These are phyloP conservation scores for Anisodus acutangulus DNA, from an alignment of 257 asterid species.

Conservation along the genomic window DNA sequence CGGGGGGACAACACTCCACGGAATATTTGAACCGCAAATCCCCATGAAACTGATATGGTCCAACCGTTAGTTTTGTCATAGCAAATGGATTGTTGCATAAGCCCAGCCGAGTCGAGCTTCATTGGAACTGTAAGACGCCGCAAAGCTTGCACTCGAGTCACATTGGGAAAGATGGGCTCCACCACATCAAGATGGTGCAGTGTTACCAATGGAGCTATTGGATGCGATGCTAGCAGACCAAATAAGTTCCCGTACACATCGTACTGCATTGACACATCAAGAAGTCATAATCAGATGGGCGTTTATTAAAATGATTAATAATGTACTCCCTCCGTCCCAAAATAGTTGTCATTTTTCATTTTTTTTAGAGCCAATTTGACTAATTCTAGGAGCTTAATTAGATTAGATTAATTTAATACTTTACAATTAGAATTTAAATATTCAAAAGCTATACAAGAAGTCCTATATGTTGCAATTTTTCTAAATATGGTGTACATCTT, in stretches of 20 bases:
- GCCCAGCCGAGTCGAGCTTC: slow-evolving; percentile 76
- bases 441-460: too few relatives aligned
- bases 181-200: slow-evolving; percentile 88
- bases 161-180: slow-evolving; percentile 81
- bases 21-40: slow-evolving; percentile 74
- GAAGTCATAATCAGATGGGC: slow-evolving; percentile 32
- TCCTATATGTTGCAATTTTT: too few relatives aligned
- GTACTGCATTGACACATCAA: slow-evolving; percentile 48
- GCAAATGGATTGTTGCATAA: slow-evolving; percentile 90
- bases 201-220: slow-evolving; percentile 73
- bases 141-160: slow-evolving; percentile 64
- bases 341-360: too few relatives aligned
- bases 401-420: too few relatives aligned
- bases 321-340: too few relatives aligned
- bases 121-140: slow-evolving; percentile 57
- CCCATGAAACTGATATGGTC: slow-evolving; percentile 90
- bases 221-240: slow-evolving; percentile 80
- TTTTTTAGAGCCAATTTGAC: too few relatives aligned
- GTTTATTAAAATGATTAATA: background rate
- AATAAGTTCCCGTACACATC: slow-evolving; percentile 78
- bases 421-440: too few relatives aligned
- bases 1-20: slow-evolving; percentile 82
- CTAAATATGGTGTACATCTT: too few relatives aligned
- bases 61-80: slow-evolving; percentile 58
- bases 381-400: too few relatives aligned